Evolutionary conservation across 2,329 filamentous ascomycete genomes (phyloP).

Genomic region (Trichocomaceae sp.): DNA sequence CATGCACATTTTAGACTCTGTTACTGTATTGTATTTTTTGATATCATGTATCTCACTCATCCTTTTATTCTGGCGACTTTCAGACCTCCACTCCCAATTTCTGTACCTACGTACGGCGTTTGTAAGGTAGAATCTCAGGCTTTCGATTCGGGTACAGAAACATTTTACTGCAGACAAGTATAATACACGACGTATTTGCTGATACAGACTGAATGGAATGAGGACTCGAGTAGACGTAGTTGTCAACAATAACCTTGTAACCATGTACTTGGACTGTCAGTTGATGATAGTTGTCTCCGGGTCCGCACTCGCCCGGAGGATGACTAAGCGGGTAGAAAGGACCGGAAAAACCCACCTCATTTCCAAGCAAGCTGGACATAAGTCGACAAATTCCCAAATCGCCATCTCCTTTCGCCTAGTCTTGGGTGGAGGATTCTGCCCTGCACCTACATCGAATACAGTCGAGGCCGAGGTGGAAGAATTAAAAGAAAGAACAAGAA

Average conservation of each 20-base stretch:
- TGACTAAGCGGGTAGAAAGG: constrained; percentile 10
- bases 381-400: not conserved
- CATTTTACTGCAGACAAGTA: not conserved
- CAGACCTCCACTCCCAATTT: not conserved
- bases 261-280: not conserved
- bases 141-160: not conserved
- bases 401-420: not conserved
- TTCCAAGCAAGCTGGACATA: not conserved
- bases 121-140: not conserved
- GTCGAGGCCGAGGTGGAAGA: not conserved
- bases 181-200: not conserved
- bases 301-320: not conserved
- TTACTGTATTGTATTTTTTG: not conserved
- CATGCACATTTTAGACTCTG: not conserved
- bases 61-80: not conserved
- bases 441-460: not conserved
- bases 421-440: not conserved
- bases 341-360: constrained; percentile 4
- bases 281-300: not conserved
- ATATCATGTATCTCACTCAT: not conserved
- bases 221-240: not conserved
- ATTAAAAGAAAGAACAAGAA: not conserved
- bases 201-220: not conserved
- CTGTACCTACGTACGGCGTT: not conserved
- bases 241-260: no score